Evolutionary conservation across 352 stramenopile species (phyloP).

Genomic region (Phytopythium litorale): DNA sequence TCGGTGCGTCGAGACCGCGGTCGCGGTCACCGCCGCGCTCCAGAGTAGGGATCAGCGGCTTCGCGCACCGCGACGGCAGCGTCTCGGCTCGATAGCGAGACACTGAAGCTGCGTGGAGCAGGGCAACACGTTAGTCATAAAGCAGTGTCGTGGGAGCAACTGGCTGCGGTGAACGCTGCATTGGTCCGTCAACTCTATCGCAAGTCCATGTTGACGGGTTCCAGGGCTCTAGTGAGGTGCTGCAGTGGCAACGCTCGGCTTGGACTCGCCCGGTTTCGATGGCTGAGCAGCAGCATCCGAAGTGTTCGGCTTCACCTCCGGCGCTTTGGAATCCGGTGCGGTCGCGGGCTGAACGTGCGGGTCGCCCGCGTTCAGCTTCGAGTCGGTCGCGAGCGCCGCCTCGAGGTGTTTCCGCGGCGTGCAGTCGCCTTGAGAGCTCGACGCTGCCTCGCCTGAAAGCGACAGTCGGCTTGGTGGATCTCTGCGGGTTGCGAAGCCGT

Average conservation of each 20-base stretch:
- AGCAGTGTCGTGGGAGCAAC: neutral
- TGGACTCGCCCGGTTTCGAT: neutral
- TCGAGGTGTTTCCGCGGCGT: conserved; percentile 53
- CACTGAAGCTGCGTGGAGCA: neutral
- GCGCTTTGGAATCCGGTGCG: neutral
- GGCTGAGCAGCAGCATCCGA: neutral
- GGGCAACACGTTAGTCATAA: too few relatives aligned
- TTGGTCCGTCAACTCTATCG: neutral
- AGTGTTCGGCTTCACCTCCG: neutral
- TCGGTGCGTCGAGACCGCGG: neutral
- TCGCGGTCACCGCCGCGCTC: conserved; percentile 3
- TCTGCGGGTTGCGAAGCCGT: conserved; percentile 10
- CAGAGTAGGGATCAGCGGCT: neutral
- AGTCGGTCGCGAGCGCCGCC: conserved; percentile 43
- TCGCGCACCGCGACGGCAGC: conserved; percentile 1
- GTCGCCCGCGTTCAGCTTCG: conserved; percentile 24
- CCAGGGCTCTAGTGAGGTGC: neutral
- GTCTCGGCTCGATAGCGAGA: neutral
- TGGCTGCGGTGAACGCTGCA: neutral
- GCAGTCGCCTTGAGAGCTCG: conserved; percentile 20
- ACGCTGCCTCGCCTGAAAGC: conserved; percentile 3
- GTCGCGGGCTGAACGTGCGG: too few relatives aligned
- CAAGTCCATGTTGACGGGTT: neutral
- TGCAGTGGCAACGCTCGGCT: neutral
- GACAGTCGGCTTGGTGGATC: conserved; percentile 27